phyloP scores from a whole-genome alignment of 371 early-diverging fungal species.

The Rhizopus delemar region DNA sequence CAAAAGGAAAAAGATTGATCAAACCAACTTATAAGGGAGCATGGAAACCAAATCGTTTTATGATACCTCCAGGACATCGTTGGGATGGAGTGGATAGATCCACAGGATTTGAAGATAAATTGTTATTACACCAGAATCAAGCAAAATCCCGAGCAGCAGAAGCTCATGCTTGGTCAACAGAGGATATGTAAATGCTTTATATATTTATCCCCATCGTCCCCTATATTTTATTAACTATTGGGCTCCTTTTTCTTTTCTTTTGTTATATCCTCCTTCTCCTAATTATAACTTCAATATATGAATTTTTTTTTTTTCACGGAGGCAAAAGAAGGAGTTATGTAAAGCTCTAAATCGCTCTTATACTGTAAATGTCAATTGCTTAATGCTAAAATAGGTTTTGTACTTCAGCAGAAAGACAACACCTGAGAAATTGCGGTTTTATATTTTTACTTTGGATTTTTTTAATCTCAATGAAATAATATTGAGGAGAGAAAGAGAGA shows the following conservation, averaged over 20 bases:
- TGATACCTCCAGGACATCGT: constrained; percentile 82
- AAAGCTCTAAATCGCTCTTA: too few species aligned
- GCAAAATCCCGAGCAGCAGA: constrained; percentile 50
- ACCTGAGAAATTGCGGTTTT: too few species aligned
- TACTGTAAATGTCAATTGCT: too few species aligned
- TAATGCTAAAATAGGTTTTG: too few species aligned
- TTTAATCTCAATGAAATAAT: too few species aligned
- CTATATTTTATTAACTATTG: not conserved
- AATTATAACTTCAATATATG: too few species aligned
- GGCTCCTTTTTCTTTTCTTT: not conserved
- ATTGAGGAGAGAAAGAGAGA: not conserved
- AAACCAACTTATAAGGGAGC: constrained; percentile 62
- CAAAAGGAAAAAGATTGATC: constrained; percentile 40
- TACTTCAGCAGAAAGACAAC: too few species aligned
- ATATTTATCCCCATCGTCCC: not conserved
- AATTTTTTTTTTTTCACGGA: too few species aligned
- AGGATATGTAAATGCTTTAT: constrained; percentile 59
- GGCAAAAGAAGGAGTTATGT: too few species aligned
- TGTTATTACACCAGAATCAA: constrained; percentile 54
- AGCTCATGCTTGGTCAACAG: constrained; percentile 68
- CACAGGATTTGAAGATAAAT: constrained; percentile 80
- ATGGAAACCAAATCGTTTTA: constrained; percentile 80
- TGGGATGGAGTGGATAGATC: constrained; percentile 94
- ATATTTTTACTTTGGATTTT: too few species aligned
- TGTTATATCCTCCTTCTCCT: not conserved